Base-by-base conservation (phyloP, 2,329 filamentous ascomycete species). In the Colletotrichum sp. region DNA sequence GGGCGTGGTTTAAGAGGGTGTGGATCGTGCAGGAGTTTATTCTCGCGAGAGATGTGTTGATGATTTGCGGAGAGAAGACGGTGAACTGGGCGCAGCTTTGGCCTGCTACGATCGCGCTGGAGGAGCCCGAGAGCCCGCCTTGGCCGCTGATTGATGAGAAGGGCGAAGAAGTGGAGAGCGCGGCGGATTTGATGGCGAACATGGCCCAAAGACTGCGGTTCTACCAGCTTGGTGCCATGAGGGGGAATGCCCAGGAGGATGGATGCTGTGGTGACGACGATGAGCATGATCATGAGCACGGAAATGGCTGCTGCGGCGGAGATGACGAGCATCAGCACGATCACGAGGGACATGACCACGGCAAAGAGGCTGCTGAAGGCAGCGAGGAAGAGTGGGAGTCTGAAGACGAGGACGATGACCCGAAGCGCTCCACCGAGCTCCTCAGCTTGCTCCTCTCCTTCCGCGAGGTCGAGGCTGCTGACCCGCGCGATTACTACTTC, bases 11-110 rank as follows among this genome's bases (percentile, higher is more conserved):
- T 70, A 77, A 78, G 32, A 75, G 81, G 8, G 80, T 79, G 8
- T 82, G 81, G 80, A 79, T 82, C 34, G 78, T 81, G 8, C 80
- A 81, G 61, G 80, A 82, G 56, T 79, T 80, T 4, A 67, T 82
- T 16, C 74, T 82, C 3, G 76, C 79, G 3, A 61, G 71, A 27
- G 70, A 77, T 25, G 66, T 74, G 8, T 22, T 81, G 12, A 72
- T 81, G 68, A 78, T 82, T 61, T 82, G 81, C 55, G 68, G 79
- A 6, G 80, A 79, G n/a, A 70, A 71, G 58, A 56, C 34, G 13
- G 71, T 18, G 15, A 66, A 28, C 58, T 76, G 74, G 74, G 43
- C 66, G 13, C 48, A 62, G 65, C 48, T 76, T 25, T 76, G 74
- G 74, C 74, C 74, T 6, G 74, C 71, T 2, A 76, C 74, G 18